Base-by-base conservation (phyloP, 805 yeast genomes). In the Yarrowia phangngaensis region DNA sequence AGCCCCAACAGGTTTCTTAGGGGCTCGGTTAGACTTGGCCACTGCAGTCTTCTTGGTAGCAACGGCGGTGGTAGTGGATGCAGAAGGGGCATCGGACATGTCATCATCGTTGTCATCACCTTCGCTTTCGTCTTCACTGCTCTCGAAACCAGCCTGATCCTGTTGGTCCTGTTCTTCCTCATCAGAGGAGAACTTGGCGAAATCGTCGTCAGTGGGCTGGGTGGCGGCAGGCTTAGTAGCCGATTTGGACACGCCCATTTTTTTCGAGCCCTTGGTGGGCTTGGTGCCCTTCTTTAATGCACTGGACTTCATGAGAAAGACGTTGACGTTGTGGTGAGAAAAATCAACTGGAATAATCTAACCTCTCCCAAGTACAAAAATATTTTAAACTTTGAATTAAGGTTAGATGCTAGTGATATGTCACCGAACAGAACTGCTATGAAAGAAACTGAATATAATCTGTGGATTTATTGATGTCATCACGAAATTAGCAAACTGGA, bases 1-100 rank as follows among this genome's bases (percentile, higher is more conserved):
- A 8, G 58, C 52, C 24, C 46, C 48, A 24, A 24, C 27, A 8
- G 34, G 13, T 22, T 30, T 29, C 33, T 41, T 41, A 28, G 20
- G 4, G 8, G 29, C 29, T 29, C 27, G n/a, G n/a, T 35, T 35
- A 24, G 43, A 24, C 26, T 20, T 22, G 7, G 40, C 27, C 15
- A 14, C 43, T n/a, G 43, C 24, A 9, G 24, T 22, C 24, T 22
- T 22, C 24, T 22, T 22, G 24, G 24, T 38, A 32, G 45, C 45
- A 22, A 38, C 45, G 17, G 45, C 45, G 7, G 45, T 38, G 19
- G 26, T 38, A 31, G 26, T 38, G 31, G 19, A 31, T 19, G 31
- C 24, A 11, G 32, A 31, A 13, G 45, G 45, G 31, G 45, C 27
- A 27, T 38, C 45, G n/a, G 19, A 31, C 45, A 38, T 38, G 8